Conservation (phyloP, 2,329 filamentous ascomycete genomes). For the Ceratocystis alfenasii region DNA sequence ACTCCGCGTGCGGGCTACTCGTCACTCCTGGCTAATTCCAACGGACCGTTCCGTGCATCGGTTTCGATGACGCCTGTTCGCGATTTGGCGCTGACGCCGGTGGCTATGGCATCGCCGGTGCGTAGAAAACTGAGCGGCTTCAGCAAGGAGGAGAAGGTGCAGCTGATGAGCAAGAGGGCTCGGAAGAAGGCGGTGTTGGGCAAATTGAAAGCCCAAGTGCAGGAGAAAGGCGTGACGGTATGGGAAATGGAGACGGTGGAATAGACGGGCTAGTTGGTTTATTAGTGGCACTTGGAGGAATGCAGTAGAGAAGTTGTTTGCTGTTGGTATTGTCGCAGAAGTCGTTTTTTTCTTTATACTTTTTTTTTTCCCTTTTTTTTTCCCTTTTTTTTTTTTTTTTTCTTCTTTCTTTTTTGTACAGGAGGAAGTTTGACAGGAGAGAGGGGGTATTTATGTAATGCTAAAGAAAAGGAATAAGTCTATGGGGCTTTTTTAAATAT, state of each 20-base stretch:
- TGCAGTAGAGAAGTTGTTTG: background rate
- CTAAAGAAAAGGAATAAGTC: no score
- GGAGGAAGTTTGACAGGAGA: no score
- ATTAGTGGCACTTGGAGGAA: background rate
- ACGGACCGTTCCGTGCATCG: background rate
- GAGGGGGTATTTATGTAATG: no score
- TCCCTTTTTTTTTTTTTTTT: no score
- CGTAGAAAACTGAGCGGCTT: conserved; percentile 53
- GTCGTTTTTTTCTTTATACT: background rate
- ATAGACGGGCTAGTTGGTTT: conserved; percentile 26
- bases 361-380: no score
- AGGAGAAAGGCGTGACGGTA: conserved; percentile 40
- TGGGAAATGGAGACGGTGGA: conserved; percentile 40
- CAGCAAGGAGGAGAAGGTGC: conserved; percentile 45
- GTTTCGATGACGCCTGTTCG: conserved; percentile 11
- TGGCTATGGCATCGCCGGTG: conserved; percentile 37
- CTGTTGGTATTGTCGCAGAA: background rate
- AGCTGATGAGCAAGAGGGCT: conserved; percentile 43
- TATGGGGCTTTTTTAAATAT: no score
- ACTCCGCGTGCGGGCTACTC: conserved; percentile 32
- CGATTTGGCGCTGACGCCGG: conserved; percentile 25
- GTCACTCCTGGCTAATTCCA: conserved; percentile 26
- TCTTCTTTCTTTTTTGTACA: no score
- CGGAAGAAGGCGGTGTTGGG: conserved; percentile 41
- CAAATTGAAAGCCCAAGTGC: conserved; percentile 40